phyloP scores from a whole-genome alignment of 2,329 filamentous ascomycete genomes.

The Penicillium sp. region DNA sequence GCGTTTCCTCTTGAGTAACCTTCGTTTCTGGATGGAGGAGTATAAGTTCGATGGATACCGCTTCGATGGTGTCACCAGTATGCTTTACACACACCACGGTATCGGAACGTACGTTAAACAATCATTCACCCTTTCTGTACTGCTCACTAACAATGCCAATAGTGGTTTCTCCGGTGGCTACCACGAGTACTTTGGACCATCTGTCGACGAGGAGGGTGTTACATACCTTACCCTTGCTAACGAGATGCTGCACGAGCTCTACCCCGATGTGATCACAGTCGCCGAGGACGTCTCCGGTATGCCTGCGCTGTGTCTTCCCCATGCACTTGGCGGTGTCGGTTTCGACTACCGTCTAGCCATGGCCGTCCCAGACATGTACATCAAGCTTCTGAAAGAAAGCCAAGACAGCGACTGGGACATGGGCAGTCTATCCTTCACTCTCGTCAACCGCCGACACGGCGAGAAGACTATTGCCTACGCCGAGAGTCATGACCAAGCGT shows the following conservation, averaged over 20 bases:
- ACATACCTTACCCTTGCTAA: conserved; percentile 97
- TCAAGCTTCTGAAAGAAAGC: conserved; percentile 95
- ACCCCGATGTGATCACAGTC: conserved; percentile 84
- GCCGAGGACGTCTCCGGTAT: conserved; percentile 98
- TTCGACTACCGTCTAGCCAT: conserved; percentile 98
- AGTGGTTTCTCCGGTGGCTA: conserved; percentile 97
- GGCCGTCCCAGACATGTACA: conserved; percentile 98
- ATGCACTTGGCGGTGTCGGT: conserved; percentile 85
- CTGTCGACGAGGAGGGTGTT: conserved; percentile 89
- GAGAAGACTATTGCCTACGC: conserved; percentile 99
- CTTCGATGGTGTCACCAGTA: conserved; percentile 97
- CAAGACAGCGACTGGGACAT: conserved; percentile 92
- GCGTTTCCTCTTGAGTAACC: conserved; percentile 91
- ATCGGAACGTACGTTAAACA: conserved; percentile 78
- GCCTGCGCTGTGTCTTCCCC: conserved; percentile 88
- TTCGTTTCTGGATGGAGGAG: conserved; percentile 99
- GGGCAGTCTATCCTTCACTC: conserved; percentile 76
- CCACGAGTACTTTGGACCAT: conserved; percentile 91
- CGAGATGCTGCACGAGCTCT: conserved; percentile 89
- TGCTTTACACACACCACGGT: conserved; percentile 94
- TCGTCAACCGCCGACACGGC: conserved; percentile 89
- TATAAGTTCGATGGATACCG: conserved; percentile 96
- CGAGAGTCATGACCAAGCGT: conserved; percentile 97
- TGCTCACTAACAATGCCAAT: conserved; percentile 4
- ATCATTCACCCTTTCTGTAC: neutral